A percentile compares a stretch with the other conserved stretches of the same genome.
phyloP scores from a whole-genome alignment of 228 moss, liverwort and hornwort genomes.

The Sphagnum magellanicum region DNA sequence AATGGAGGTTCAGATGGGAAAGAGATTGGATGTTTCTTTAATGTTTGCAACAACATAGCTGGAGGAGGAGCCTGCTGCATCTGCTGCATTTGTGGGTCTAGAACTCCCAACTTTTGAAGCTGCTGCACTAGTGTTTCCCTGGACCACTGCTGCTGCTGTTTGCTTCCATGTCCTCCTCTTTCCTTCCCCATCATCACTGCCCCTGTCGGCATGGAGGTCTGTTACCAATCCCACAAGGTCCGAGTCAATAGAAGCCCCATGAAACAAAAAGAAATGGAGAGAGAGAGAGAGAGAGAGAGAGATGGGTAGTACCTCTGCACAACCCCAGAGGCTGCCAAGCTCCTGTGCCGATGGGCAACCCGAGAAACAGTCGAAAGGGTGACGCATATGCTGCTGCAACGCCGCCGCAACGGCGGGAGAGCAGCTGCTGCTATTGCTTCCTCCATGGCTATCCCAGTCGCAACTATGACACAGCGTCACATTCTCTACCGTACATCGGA shows the following conservation, averaged over 20 bases:
- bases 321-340: conserved; percentile 6
- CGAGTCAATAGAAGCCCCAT: no score
- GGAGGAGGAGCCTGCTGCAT: conserved; percentile 4
- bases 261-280: no score
- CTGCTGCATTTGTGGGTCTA: conserved; percentile 12
- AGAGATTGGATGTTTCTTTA: background rate
- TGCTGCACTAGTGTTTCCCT: conserved; percentile 18
- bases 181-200: conserved; percentile 14
- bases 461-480: conserved; percentile 4
- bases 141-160: background rate
- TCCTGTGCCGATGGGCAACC: conserved; percentile 7
- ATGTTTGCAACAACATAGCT: conserved; percentile 5
- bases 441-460: conserved; percentile 10
- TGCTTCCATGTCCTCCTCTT: conserved; percentile 18
- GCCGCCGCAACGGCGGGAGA: conserved; percentile 3
- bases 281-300: no score
- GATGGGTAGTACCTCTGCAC: conserved; percentile 4
- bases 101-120: conserved; percentile 29
- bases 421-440: background rate
- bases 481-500: conserved; percentile 2
- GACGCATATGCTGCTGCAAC: conserved; percentile 1
- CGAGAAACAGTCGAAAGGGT: conserved; percentile 5
- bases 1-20: conserved; percentile 1
- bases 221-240: no score
- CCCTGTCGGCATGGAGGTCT: no score